Percentiles rank a stretch among this genome's conserved stretches.
phyloP scores from a whole-genome alignment of 352 stramenopile species.

The Phytophthora pinifolia region DNA sequence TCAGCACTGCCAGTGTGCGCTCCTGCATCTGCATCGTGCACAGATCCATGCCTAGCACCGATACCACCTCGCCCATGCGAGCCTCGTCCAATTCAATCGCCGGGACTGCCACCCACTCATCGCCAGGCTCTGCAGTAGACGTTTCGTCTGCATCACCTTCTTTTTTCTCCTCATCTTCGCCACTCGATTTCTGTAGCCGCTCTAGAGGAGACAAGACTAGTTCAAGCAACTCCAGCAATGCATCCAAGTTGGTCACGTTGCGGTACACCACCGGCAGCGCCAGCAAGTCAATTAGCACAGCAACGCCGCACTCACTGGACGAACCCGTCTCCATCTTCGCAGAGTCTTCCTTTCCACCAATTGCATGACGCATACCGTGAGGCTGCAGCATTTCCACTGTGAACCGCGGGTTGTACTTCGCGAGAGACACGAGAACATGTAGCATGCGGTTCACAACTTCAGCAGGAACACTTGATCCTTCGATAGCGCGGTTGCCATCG shows the following conservation, averaged over 20 bases:
- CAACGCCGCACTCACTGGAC: slow-evolving; percentile 44
- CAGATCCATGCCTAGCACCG: slow-evolving; percentile 76
- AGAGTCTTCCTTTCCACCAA: slow-evolving; percentile 5
- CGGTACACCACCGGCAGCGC: slow-evolving; percentile 78
- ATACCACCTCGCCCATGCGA: slow-evolving; percentile 61
- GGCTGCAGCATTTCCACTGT: slow-evolving; percentile 85
- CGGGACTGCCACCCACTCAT: slow-evolving; percentile 77
- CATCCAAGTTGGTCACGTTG: slow-evolving; percentile 92
- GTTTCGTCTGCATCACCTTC: slow-evolving; percentile 31
- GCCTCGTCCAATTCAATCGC: slow-evolving; percentile 48
- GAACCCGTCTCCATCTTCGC: slow-evolving; percentile 21
- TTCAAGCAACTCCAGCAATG: slow-evolving; percentile 92
- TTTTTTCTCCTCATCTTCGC: slow-evolving; percentile 51
- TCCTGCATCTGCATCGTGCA: slow-evolving; percentile 85
- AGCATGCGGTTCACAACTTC: slow-evolving; percentile 92
- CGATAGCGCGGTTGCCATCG: slow-evolving; percentile 29
- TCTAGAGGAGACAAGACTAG: slow-evolving; percentile 86
- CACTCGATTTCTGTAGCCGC: slow-evolving; percentile 55
- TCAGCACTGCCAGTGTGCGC: slow-evolving; percentile 76
- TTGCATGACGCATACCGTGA: slow-evolving; percentile 50
- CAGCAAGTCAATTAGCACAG: slow-evolving; percentile 90
- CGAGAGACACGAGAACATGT: slow-evolving; percentile 82
- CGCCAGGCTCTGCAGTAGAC: slow-evolving; percentile 16
- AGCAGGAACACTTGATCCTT: slow-evolving; percentile 47
- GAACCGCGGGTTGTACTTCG: slow-evolving; percentile 92